phyloP scores from a whole-genome alignment of 1,284 basidiomycete genomes.

The Sporisorium exsertum region DNA sequence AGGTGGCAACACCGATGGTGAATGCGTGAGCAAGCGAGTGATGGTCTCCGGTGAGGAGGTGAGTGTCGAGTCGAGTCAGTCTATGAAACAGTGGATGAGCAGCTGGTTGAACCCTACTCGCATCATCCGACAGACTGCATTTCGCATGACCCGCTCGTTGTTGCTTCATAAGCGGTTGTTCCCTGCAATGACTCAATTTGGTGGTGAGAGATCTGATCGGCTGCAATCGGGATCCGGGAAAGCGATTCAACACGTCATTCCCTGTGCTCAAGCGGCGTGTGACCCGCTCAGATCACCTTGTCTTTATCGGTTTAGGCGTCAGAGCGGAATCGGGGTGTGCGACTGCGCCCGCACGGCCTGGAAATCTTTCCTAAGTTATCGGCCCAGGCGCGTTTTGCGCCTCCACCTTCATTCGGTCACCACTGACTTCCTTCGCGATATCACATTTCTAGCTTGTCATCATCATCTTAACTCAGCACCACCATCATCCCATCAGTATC shows the following conservation, averaged over 20 bases:
- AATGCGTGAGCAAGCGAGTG: not conserved
- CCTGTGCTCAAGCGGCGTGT: not conserved
- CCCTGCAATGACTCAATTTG: not conserved
- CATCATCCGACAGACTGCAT: constrained; percentile 9
- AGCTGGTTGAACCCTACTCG: constrained; percentile 8
- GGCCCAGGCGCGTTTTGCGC: constrained; percentile 1
- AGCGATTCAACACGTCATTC: constrained; percentile 12
- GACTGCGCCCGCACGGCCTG: not conserved
- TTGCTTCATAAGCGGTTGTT: not conserved
- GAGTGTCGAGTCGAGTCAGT: constrained; percentile 3
- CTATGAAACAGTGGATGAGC: constrained; percentile 1
- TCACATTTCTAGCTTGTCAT: not conserved
- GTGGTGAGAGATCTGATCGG: not conserved
- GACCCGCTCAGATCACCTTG: constrained; percentile 14
- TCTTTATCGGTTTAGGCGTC: not conserved
- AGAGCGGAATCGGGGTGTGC: not conserved
- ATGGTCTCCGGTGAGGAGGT: not conserved
- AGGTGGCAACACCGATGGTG: no score
- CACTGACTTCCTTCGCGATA: not conserved
- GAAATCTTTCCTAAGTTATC: not conserved
- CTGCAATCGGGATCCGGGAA: not conserved
- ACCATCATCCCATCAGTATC: not conserved
- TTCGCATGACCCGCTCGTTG: constrained; percentile 5
- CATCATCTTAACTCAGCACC: not conserved
- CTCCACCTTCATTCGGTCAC: constrained; percentile 5